Conservation (phyloP, 2,329 filamentous ascomycete genomes). For the Neocatenulostroma microsporum region DNA sequence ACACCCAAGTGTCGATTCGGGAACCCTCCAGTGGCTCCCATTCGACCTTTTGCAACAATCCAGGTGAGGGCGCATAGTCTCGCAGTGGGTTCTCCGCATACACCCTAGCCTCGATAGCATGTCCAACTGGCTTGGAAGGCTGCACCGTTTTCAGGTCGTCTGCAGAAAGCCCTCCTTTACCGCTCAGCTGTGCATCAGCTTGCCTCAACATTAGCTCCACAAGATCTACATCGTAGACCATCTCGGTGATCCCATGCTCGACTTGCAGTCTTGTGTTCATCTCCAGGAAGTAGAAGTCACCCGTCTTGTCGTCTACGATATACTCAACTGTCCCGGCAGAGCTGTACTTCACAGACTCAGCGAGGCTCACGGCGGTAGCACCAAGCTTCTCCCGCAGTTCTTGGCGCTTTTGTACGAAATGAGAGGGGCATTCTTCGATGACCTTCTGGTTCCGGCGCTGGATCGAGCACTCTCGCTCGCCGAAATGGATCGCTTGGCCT, state of each 20-base stretch:
- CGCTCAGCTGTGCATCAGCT: constrained; percentile 44
- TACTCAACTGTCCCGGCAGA: constrained; percentile 87
- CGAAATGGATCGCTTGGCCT: constrained; percentile 72
- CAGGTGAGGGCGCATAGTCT: constrained; percentile 53
- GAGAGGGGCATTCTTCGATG: constrained; percentile 79
- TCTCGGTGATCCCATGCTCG: constrained; percentile 52
- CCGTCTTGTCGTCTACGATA: constrained; percentile 74
- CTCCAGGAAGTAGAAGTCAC: constrained; percentile 63
- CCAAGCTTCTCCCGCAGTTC: constrained; percentile 55
- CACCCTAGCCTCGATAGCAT: constrained; percentile 47
- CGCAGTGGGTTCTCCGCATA: constrained; percentile 54
- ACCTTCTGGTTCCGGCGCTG: constrained; percentile 87
- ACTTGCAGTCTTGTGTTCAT: constrained; percentile 55
- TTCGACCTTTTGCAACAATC: constrained; percentile 49
- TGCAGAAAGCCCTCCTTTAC: constrained; percentile 39
- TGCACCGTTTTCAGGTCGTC: constrained; percentile 38
- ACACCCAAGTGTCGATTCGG: constrained; percentile 58
- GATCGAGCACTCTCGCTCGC: constrained; percentile 81
- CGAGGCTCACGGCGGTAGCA: constrained; percentile 62
- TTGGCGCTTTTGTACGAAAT: constrained; percentile 47
- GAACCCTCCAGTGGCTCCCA: constrained; percentile 44
- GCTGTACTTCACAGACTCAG: constrained; percentile 57
- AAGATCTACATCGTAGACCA: constrained; percentile 48
- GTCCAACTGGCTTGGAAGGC: constrained; percentile 36
- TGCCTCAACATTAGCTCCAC: constrained; percentile 51